Evolutionary conservation across 371 early-diverging fungal genomes (phyloP), one percentile per base, ranked within the genome.

Genomic region (Lichtheimia hyalospora): DNA sequence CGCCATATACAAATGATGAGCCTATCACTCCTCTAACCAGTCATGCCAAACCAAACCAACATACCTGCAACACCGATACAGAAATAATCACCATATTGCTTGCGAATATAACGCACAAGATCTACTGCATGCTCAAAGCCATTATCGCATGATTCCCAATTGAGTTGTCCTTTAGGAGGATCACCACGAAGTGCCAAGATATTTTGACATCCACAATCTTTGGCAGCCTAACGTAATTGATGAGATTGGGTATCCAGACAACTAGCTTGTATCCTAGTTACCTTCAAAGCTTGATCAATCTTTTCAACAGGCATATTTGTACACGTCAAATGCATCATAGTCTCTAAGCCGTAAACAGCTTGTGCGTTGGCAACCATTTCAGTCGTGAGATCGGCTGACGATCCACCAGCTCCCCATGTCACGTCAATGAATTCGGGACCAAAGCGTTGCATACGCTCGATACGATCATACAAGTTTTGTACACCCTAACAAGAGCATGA

Each of bases 291-390:
- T 54, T 61, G 64, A 72, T 94, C 92, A 66, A 97, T 89, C 74
- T 90, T 91, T 58, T 87, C 89, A 5, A 88, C 81, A 34, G 93
- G 92, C 91, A 95, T 96, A 79, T 95, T 96, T 60, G 96, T 95
- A 81, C 97, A 97, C 10, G 96, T 97, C 73, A 97, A 84, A 69
- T 97, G 97, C 97, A 97, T 96, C 83, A 92, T 91, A 5, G 96
- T 91, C 70, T 97, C 96, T 58, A 95, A 82, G 41, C 96, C 96
- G 71, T 93, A 95, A 1, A 95, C 95, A 50, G 90, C 80, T 72
- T 96, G 96, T 3, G 97, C 90, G 52, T 89, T 94, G 20, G 89
- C 74, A 68, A 95, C 95, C 55, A 92, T 86, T 65, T 92, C 92
- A 40, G 85, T 80, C 2, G 96, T 95, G 57, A 96, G 82, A 54